Percentiles rank a stretch among this genome's conserved stretches.
Evolutionary conservation across 2,329 filamentous ascomycete species (phyloP).

Genomic region (Didymosphaeria variabile): DNA sequence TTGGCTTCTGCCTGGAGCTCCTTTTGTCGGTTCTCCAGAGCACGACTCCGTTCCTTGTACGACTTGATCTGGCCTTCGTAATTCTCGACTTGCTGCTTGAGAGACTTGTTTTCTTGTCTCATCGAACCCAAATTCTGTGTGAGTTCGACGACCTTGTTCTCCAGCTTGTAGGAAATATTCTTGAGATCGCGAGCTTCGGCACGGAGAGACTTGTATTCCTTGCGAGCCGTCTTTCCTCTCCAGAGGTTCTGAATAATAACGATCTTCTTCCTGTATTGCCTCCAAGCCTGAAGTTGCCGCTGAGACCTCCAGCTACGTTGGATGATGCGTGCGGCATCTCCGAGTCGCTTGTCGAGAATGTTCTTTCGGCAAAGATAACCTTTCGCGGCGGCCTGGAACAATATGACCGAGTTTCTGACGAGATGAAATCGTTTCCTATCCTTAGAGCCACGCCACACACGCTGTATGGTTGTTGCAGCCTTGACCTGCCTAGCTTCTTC

Average conservation of each 20-base stretch:
- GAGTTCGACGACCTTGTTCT: slow-evolving; percentile 99
- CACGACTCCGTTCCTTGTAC: slow-evolving; percentile 91
- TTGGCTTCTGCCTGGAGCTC: slow-evolving; percentile 97
- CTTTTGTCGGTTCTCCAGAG: slow-evolving; percentile 87
- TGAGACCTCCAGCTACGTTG: slow-evolving; percentile 90
- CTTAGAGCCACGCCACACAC: slow-evolving; percentile 92
- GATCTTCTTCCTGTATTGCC: slow-evolving; percentile 88
- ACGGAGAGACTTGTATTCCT: slow-evolving; percentile 86
- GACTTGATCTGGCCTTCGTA: slow-evolving; percentile 97
- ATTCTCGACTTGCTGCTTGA: slow-evolving; percentile 88
- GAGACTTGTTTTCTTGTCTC: slow-evolving; percentile 92
- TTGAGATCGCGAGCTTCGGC: slow-evolving; percentile 98
- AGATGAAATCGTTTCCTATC: slow-evolving; percentile 81
- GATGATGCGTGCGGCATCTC: slow-evolving; percentile 89
- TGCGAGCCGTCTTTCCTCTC: slow-evolving; percentile 83
- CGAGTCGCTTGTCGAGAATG: slow-evolving; percentile 92
- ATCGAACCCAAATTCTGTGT: slow-evolving; percentile 92
- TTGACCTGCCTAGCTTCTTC: slow-evolving; percentile 83
- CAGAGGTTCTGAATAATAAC: slow-evolving; percentile 91
- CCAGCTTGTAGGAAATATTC: slow-evolving; percentile 98
- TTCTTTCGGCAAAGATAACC: slow-evolving; percentile 89
- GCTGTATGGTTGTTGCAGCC: slow-evolving; percentile 92
- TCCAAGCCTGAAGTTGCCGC: slow-evolving; percentile 80
- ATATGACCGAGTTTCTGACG: slow-evolving; percentile 83
- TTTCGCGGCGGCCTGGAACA: slow-evolving; percentile 90